Evolutionary conservation across 2,329 filamentous ascomycete genomes (phyloP), one percentile per base, ranked within the genome.

Genomic region (Sarocladium kiliense): DNA sequence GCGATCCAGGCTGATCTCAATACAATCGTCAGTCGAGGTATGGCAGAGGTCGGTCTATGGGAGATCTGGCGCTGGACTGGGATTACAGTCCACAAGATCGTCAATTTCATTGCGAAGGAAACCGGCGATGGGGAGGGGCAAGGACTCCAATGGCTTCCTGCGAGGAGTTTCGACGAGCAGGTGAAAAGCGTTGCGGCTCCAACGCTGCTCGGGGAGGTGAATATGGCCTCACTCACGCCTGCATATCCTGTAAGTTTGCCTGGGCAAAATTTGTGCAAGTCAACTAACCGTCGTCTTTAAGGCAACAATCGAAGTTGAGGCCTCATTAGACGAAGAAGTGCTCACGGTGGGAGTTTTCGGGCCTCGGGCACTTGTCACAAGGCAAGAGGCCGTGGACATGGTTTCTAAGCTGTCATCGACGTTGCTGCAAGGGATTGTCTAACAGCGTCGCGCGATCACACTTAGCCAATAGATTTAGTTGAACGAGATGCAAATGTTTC

Each of bases 31-130:
- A 56, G 57, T 77, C 19, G 76, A 61, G 25, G 69, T 71, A 2
- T 78, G 75, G 47, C 83, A 84, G 63, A 77, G 1, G 84, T 83
- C 0, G 83, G 83, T 1, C 71, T 96, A 1, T 82, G 81, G 72
- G 86, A 96, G 66, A 85, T 96, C 36, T 70, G 76, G 19, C 68
- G 77, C 16, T 96, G 91, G 91, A 93, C 89, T 0, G 87, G 87
- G 0, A 71, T 91, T 2, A 74, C 69, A 54, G 68, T 96, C 1
- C 80, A 88, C 61, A 84, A 80, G 0, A 93, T 89, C 71, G 84
- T 96, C 62, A 97, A 97, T 66, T 94, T 96, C 60, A 69, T 96
- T 18, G 83, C 77, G 3, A 19, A 39, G 25, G 49, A 18, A 16
- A 37, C 27, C 7, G 30, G 7, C 2, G 47, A 57, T 1, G 59